Conservation (phyloP, 2,329 filamentous ascomycete genomes). For the Bisporella sp. region DNA sequence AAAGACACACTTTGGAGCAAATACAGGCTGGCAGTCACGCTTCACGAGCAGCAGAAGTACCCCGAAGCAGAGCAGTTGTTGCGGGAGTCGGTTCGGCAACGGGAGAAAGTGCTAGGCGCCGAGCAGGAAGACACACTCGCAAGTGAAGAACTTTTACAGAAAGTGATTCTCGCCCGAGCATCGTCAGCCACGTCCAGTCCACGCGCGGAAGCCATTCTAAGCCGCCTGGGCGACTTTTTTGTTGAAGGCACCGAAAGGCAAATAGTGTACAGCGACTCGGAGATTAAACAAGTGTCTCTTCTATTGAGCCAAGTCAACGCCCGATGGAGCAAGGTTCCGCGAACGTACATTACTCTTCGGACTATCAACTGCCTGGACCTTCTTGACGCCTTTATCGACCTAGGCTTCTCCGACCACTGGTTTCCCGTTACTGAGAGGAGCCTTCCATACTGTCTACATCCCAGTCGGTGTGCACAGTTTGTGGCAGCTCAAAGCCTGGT, state of each 20-base stretch:
- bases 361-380: slow-evolving; percentile 17
- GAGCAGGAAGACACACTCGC: background rate
- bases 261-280: background rate
- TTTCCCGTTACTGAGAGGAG: slow-evolving; percentile 19
- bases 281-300: background rate
- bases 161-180: background rate
- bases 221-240: background rate
- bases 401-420: slow-evolving; percentile 22
- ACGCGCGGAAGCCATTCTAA: background rate
- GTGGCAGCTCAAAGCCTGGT: slow-evolving; percentile 19
- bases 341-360: slow-evolving; percentile 25
- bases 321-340: slow-evolving; percentile 10
- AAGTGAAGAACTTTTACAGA: background rate
- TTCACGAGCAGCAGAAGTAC: background rate
- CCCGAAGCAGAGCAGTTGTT: background rate
- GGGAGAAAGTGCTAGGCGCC: background rate
- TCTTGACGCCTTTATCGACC: slow-evolving; percentile 17
- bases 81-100: background rate
- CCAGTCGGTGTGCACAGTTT: slow-evolving; percentile 12
- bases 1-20: background rate
- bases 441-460: slow-evolving; percentile 18
- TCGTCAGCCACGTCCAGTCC: background rate
- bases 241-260: background rate
- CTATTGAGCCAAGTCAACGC: background rate
- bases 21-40: background rate